These are phyloP conservation scores for Bolboschoenoplectus hybrid DNA, from an alignment of 202 grass and related monocot genomes.

Conservation along the genomic window DNA sequence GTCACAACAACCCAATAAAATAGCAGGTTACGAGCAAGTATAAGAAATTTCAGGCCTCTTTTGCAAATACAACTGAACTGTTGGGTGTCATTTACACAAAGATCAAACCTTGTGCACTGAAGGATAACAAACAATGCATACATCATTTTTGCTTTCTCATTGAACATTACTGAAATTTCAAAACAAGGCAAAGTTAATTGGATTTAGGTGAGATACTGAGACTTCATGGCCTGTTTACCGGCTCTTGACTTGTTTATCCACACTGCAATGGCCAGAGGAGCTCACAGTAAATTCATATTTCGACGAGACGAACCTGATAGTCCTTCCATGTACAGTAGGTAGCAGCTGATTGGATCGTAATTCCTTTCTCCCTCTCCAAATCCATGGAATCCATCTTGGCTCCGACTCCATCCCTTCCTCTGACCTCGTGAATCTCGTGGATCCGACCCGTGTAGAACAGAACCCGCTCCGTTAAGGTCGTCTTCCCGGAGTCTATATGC, in stretches of 20 bases:
- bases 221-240: neutral
- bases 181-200: neutral
- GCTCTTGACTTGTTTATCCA: neutral
- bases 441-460: conserved; percentile 91
- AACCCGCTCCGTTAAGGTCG: conserved; percentile 87
- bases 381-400: conserved; percentile 99
- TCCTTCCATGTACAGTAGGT: conserved; percentile 97
- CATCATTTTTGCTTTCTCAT: neutral
- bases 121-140: neutral
- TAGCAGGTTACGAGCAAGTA: neutral
- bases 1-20: neutral
- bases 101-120: neutral
- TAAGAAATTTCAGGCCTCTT: neutral
- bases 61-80: neutral
- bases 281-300: neutral
- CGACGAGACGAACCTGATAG: conserved; percentile 56
- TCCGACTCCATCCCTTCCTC: conserved; percentile 82
- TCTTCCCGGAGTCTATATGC: conserved; percentile 99
- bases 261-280: conserved; percentile 4
- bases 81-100: neutral
- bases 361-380: conserved; percentile 93
- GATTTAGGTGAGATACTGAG: neutral
- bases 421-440: conserved; percentile 98
- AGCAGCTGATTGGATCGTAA: conserved; percentile 95
- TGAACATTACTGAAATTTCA: neutral